These are phyloP conservation scores for Chamaenerion angustifolium DNA, from an alignment of 345 rosid genomes.

Conservation along the genomic window DNA sequence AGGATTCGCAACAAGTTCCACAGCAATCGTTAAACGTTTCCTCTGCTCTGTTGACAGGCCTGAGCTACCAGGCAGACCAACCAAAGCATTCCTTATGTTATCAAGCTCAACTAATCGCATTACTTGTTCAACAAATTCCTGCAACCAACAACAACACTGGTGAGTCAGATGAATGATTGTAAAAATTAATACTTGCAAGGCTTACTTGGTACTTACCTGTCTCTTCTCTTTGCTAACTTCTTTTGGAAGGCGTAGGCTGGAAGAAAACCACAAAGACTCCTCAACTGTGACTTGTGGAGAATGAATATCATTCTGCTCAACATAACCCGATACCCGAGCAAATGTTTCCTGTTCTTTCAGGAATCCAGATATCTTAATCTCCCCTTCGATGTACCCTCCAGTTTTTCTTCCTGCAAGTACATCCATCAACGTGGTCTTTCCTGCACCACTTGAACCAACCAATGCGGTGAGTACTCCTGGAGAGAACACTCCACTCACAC, in stretches of 20 bases:
- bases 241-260: conserved; percentile 68
- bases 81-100: conserved; percentile 50
- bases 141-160: conserved; percentile 8
- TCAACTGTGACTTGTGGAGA: conserved; percentile 93
- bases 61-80: conserved; percentile 73
- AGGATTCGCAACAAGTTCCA: conserved; percentile 94
- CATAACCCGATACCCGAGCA: conserved; percentile 89
- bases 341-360: conserved; percentile 72
- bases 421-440: conserved; percentile 94
- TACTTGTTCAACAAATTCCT: conserved; percentile 95
- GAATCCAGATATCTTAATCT: conserved; percentile 65
- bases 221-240: conserved; percentile 54
- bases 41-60: conserved; percentile 94
- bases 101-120: conserved; percentile 86
- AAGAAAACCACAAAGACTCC: conserved; percentile 85
- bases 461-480: conserved; percentile 90
- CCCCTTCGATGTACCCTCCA: conserved; percentile 85
- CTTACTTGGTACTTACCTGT: conserved; percentile 20
- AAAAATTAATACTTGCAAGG: too few species aligned
- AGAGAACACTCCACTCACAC: conserved; percentile 85
- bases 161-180: not conserved
- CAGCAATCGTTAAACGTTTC: conserved; percentile 84
- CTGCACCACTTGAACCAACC: conserved; percentile 96
- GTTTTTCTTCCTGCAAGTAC: conserved; percentile 95
- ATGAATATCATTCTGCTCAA: conserved; percentile 93